phyloP scores from a whole-genome alignment of 805 yeast genomes.

The Kockiozyma suomiensis region DNA sequence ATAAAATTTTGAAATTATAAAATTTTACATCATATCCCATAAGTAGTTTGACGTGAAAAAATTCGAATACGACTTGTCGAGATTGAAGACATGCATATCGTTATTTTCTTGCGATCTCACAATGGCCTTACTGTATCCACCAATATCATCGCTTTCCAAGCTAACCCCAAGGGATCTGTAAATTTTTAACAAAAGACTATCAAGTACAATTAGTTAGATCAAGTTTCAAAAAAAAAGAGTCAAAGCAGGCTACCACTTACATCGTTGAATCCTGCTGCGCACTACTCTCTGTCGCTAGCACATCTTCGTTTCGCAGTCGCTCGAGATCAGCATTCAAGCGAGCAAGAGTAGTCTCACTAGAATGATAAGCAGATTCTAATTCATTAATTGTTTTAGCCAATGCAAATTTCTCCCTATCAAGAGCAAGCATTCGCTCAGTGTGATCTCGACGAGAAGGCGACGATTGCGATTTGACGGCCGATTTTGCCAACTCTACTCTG shows the following conservation, averaged over 20 bases:
- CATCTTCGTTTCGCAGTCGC: slow-evolving; percentile 28
- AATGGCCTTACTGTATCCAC: slow-evolving; percentile 25
- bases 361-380: slow-evolving; percentile 30
- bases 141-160: slow-evolving; percentile 27
- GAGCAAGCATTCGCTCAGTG: slow-evolving; percentile 22
- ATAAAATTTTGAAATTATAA: too few relatives aligned
- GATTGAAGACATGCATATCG: slow-evolving; percentile 29
- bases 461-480: slow-evolving; percentile 18
- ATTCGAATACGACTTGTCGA: slow-evolving; percentile 56
- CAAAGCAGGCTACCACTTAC: too few relatives aligned
- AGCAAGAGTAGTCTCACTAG: slow-evolving; percentile 29
- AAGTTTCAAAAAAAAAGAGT: not conserved
- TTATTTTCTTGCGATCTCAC: slow-evolving; percentile 31
- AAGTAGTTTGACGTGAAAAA: slow-evolving; percentile 72
- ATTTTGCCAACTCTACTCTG: slow-evolving; percentile 25
- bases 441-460: slow-evolving; percentile 22
- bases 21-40: slow-evolving; percentile 58
- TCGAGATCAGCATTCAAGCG: slow-evolving; percentile 27
- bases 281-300: slow-evolving; percentile 16
- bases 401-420: slow-evolving; percentile 33
- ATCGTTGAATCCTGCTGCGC: slow-evolving; percentile 32
- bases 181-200: slow-evolving; percentile 26
- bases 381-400: slow-evolving; percentile 35
- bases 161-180: slow-evolving; percentile 33
- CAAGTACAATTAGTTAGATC: not conserved